Base-by-base conservation (phyloP, 805 yeast genomes). In the Candida sithepensis region DNA sequence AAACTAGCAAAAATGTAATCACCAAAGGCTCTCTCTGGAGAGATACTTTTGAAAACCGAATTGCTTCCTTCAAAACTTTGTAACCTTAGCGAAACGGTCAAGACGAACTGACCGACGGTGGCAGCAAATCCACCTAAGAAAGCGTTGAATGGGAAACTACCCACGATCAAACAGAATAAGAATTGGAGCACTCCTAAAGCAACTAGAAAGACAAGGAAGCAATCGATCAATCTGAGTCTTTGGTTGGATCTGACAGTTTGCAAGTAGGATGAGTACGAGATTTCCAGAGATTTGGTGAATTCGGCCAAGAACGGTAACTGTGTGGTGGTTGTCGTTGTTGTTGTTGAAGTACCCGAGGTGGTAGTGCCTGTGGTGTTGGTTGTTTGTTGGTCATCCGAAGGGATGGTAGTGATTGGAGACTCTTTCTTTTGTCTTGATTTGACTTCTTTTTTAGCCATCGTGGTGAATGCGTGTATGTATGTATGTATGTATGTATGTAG, bases 121-220 rank as follows among this genome's bases (percentile, higher is more conserved):
- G 89, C 73, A 46, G 85, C 79, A 64, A 94, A 94, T 1, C 98
- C 98, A 19, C 96, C 92, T 50, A 94, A 75, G 64, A 94, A 94
- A 21, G 97, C 98, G 69, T 94, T 94, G 78, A 94, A 94, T 16
- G 99, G 99, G 78, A 85, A 94, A 58, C 81, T 88, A 33, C 97
- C 96, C 41, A 90, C 80, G 13, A 89, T 51, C 38, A 84, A 56
- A 55, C 87, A 86, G 66, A 90, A 92, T 3, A 74, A 69, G 62
- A 90, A 89, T 68, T 94, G 98, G 24, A 87, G 66, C 1, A 78
- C 69, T 1, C 96, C 99, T 50, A 88, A 71, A 0, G 72, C 67
- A 16, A 92, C 91, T 49, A 92, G 68, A 55, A 87, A 90, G 22
- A 66, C 78, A 60, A 92, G 74, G 61, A 91, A 94, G 13, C 75